Evolutionary conservation across 1,284 basidiomycete species (phyloP).

Genomic region (Leccinum griseonigrum): DNA sequence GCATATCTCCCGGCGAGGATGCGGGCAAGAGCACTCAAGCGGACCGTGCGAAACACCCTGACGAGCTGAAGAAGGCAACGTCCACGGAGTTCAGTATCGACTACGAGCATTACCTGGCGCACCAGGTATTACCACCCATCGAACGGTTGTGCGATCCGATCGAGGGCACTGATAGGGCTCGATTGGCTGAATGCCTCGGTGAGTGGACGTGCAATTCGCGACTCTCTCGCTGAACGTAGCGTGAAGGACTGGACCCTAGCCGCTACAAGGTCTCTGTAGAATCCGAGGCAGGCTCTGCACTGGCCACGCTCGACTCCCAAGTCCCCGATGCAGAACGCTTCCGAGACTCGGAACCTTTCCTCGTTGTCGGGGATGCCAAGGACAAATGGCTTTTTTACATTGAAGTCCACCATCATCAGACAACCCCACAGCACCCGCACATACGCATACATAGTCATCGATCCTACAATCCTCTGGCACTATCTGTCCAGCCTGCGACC

Average conservation of each 20-base stretch:
- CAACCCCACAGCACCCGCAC: not conserved
- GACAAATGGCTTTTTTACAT: conserved; percentile 51
- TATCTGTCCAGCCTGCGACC: conserved; percentile 63
- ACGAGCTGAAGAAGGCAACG: conserved; percentile 78
- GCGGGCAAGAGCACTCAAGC: conserved; percentile 79
- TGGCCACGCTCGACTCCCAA: conserved; percentile 87
- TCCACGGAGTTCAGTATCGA: conserved; percentile 70
- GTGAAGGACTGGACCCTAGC: conserved; percentile 77
- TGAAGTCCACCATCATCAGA: not conserved
- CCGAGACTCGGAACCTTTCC: conserved; percentile 68
- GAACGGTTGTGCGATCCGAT: conserved; percentile 96
- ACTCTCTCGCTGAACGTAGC: conserved; percentile 5
- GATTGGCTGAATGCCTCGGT: conserved; percentile 95
- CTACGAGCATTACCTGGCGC: conserved; percentile 89
- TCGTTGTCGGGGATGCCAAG: conserved; percentile 77
- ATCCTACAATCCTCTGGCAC: conserved; percentile 50
- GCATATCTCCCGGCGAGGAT: conserved; percentile 74
- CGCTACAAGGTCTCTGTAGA: conserved; percentile 60
- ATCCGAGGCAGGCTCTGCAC: conserved; percentile 61
- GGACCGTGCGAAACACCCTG: conserved; percentile 90
- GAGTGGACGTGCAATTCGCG: conserved; percentile 21
- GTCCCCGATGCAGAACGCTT: conserved; percentile 88
- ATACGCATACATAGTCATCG: conserved; percentile 37
- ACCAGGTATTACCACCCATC: conserved; percentile 93
- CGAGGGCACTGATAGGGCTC: conserved; percentile 89